Conservation (phyloP, 2,329 filamentous ascomycete species). For the Aspergillus carbonarius region DNA sequence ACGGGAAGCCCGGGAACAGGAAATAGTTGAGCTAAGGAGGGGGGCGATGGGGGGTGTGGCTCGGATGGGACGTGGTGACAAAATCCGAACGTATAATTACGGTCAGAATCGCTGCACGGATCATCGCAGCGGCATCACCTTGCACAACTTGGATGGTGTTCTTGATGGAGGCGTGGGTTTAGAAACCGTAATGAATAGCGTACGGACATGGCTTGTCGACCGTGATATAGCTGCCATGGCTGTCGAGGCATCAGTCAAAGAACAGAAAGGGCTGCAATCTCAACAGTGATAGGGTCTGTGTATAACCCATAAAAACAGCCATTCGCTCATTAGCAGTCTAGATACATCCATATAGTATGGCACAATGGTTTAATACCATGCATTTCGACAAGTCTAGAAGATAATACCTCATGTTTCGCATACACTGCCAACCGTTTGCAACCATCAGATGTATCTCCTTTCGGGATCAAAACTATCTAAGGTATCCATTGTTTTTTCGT, state of each 20-base stretch:
- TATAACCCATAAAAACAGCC: slow-evolving; percentile 5
- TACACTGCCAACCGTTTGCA: background rate
- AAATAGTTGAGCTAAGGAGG: slow-evolving; percentile 70
- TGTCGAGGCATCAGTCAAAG: slow-evolving; percentile 58
- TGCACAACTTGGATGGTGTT: slow-evolving; percentile 79
- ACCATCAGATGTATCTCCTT: slow-evolving; percentile 69
- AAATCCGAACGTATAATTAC: slow-evolving; percentile 89
- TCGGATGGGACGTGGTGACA: slow-evolving; percentile 84
- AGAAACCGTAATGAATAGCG: slow-evolving; percentile 74
- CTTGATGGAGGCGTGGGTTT: slow-evolving; percentile 71
- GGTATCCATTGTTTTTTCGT: slow-evolving; percentile 93
- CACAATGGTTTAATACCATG: background rate
- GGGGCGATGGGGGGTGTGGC: slow-evolving; percentile 75
- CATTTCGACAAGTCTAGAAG: background rate
- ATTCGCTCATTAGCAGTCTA: background rate
- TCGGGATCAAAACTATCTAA: slow-evolving; percentile 80
- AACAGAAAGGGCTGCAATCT: slow-evolving; percentile 12
- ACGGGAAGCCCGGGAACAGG: slow-evolving; percentile 79
- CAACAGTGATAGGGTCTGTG: slow-evolving; percentile 7
- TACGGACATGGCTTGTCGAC: slow-evolving; percentile 71
- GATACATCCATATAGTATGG: background rate
- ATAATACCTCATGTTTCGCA: background rate
- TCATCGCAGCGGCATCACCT: slow-evolving; percentile 75
- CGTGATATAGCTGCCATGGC: slow-evolving; percentile 72
- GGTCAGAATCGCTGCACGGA: slow-evolving; percentile 80